Evolutionary conservation across 805 yeast genomes (phyloP), one percentile per base, ranked within the genome.

Genomic region (Isabelozyma rhagii): DNA sequence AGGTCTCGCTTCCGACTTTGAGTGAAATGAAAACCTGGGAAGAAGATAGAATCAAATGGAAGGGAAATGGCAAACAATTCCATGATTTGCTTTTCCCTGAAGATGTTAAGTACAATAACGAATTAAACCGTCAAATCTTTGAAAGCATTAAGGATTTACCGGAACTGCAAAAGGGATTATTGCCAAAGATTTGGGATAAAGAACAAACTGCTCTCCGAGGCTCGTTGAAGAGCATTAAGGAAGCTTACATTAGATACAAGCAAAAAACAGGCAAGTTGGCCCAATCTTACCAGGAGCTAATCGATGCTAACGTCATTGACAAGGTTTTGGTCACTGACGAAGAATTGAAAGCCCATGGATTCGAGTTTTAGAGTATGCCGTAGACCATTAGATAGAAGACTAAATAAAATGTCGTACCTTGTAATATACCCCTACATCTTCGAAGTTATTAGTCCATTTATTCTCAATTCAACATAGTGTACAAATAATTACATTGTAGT

Each of bases 81-180:
- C 63, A 60, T 56, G 78, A 73, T 48, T 58, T 84, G 62, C 65
- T 64, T 13, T 74, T 63, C 54, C 86, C 87, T 9, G 68, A 68
- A 45, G 91, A 85, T 55, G 82, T 80, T 2, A 77, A 75, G 15
- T 85, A 82, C 58, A 77, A 80, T 56, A 78, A 77, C 54, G 64
- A 67, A 47, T 62, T 78, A 52, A 58, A 54, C 45, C 47, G 49
- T 36, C 59, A 57, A 45, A 41, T 57, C 14, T 49, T 56, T 34
- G 46, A 52, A 18, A 47, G 53, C 5, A 44, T 55, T 13, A 39
- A 49, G 31, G 45, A 43, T 28, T 13, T 36, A 10, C 29, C 28
- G 4, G 14, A n/a, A n/a, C 5, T 7, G 9, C 17, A 43, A 28
- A 43, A 17, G 44, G 84, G 84, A 0, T 73, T 78, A 52, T 57